A percentile compares a stretch with the other conserved stretches of the same genome.
These are phyloP conservation scores for Coemansia sp. DNA, from an alignment of 371 early-diverging fungal species.

Conservation along the genomic window DNA sequence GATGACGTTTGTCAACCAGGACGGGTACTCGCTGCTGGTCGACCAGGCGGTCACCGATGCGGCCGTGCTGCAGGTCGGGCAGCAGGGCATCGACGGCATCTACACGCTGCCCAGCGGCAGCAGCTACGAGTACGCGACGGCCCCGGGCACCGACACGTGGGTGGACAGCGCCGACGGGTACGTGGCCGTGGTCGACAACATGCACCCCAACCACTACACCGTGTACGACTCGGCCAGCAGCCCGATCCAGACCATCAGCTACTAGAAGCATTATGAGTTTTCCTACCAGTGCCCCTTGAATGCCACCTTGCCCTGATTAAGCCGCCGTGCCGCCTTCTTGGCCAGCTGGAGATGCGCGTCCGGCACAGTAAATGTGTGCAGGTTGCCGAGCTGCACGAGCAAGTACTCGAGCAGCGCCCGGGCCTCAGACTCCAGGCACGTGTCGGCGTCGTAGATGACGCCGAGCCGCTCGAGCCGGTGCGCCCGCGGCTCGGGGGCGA, in stretches of 20 bases:
- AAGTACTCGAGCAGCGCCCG: background rate
- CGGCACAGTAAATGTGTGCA: no score
- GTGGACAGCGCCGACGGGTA: slow-evolving; percentile 27
- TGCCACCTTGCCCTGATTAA: no score
- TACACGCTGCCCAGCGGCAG: slow-evolving; percentile 19
- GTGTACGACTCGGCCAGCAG: slow-evolving; percentile 13
- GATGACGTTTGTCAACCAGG: slow-evolving; percentile 32
- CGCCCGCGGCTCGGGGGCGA: background rate
- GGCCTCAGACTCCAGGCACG: background rate
- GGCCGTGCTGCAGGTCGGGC: slow-evolving; percentile 13
- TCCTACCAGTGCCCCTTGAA: no score
- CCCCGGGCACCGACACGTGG: slow-evolving; percentile 23
- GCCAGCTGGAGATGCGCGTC: no score
- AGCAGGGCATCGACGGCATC: slow-evolving; percentile 26
- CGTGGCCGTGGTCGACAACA: slow-evolving; percentile 17
- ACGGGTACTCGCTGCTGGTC: slow-evolving; percentile 14
- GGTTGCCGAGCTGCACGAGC: background rate
- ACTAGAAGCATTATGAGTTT: background rate
- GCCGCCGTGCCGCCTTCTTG: no score
- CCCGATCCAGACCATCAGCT: slow-evolving; percentile 22
- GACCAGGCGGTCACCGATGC: slow-evolving; percentile 15
- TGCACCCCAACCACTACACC: slow-evolving; percentile 27
- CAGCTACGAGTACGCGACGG: background rate
- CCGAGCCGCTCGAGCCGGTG: slow-evolving; percentile 1
- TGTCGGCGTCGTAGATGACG: background rate